These are phyloP conservation scores for Starmerella apicola DNA, from an alignment of 805 yeast genomes.

Conservation along the genomic window DNA sequence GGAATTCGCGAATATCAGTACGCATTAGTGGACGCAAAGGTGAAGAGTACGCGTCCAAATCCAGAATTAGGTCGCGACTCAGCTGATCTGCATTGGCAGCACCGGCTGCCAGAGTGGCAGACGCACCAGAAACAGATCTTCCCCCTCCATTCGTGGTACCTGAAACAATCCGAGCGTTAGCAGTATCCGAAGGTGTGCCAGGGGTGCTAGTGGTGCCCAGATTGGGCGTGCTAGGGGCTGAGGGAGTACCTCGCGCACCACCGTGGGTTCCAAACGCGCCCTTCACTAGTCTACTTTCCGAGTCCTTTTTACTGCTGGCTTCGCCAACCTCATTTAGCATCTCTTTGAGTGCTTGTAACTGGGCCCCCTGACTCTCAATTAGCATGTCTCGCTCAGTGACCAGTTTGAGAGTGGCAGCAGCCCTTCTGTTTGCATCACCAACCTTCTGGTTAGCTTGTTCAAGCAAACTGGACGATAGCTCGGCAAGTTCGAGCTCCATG, in stretches of 20 bases:
- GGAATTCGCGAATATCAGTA: conserved; percentile 19
- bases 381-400: conserved; percentile 57
- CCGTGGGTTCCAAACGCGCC: neutral
- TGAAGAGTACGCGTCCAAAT: conserved; percentile 20
- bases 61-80: conserved; percentile 12
- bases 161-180: neutral
- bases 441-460: conserved; percentile 56
- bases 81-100: conserved; percentile 6
- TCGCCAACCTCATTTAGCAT: conserved; percentile 31
- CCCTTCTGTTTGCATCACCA: conserved; percentile 64
- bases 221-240: neutral
- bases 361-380: conserved; percentile 46
- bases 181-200: neutral
- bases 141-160: neutral
- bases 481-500: conserved; percentile 45
- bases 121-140: neutral
- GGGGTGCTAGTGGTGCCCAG: neutral
- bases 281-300: neutral
- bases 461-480: conserved; percentile 41
- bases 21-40: conserved; percentile 24
- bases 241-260: neutral
- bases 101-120: conserved; percentile 1
- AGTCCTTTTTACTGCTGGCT: neutral
- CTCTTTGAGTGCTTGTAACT: conserved; percentile 49
- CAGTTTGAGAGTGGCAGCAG: conserved; percentile 41